Percentiles rank a stretch among this genome's conserved stretches.
Conservation (phyloP, 73 alveolate genomes). For the Breviolum minutum region DNA sequence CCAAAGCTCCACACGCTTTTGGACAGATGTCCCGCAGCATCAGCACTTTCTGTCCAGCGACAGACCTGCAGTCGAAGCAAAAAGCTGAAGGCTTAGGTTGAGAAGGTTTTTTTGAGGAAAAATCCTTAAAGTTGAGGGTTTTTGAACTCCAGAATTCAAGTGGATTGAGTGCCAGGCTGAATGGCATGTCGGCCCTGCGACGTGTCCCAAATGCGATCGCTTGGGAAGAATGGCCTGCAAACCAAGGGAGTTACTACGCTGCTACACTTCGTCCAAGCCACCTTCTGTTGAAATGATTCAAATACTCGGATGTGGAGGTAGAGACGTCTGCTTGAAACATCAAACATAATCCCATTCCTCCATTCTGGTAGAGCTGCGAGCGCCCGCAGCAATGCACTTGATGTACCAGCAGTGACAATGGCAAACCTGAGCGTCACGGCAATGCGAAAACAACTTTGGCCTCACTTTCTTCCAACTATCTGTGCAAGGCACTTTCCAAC, state of each 20-base stretch:
- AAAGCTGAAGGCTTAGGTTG: neutral
- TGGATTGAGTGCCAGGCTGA: neutral
- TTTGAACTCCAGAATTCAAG: neutral
- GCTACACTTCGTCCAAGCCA: neutral
- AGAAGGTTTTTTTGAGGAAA: neutral
- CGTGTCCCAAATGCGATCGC: constrained; percentile 69
- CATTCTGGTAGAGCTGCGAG: neutral
- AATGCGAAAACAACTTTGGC: too few species aligned
- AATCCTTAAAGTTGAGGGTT: neutral
- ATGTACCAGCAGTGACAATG: constrained; percentile 41
- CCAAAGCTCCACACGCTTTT: constrained; percentile 11
- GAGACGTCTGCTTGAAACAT: neutral
- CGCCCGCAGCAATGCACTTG: constrained; percentile 27
- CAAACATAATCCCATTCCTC: neutral
- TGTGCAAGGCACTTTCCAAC: too few species aligned
- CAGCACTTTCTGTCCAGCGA: constrained; percentile 35
- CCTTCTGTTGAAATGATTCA: too few species aligned
- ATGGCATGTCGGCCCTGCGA: constrained; percentile 20
- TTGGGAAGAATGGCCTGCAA: constrained; percentile 51
- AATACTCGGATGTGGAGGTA: too few species aligned
- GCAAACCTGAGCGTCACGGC: neutral
- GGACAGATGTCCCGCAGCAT: constrained; percentile 65
- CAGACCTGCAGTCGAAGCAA: neutral
- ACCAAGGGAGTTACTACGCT: neutral
- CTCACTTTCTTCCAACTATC: too few species aligned